phyloP scores from a whole-genome alignment of 768 basidiomycete species.

The Trametes punicea region DNA sequence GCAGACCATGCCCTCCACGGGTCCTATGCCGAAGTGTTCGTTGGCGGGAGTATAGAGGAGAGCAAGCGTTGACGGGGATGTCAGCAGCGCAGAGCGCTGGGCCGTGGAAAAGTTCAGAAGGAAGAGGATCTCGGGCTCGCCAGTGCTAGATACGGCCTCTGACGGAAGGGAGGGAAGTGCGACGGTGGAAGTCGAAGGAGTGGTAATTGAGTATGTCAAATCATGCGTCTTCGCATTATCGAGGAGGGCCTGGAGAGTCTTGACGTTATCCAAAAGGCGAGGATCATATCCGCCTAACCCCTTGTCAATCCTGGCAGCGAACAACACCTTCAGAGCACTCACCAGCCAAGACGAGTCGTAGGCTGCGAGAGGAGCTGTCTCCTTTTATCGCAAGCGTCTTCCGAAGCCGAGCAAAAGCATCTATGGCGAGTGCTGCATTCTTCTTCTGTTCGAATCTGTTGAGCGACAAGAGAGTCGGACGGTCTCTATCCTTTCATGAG shows the following conservation, averaged over 20 bases:
- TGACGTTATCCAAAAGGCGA: constrained; percentile 79
- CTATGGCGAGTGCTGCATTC: constrained; percentile 77
- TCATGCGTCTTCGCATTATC: constrained; percentile 49
- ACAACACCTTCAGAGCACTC: constrained; percentile 9
- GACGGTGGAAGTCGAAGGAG: constrained; percentile 41
- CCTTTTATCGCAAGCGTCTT: constrained; percentile 23
- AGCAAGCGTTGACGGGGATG: constrained; percentile 58
- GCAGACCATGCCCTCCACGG: constrained; percentile 91
- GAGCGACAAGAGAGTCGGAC: constrained; percentile 78
- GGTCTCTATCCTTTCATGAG: constrained; percentile 37
- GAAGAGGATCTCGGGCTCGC: constrained; percentile 66
- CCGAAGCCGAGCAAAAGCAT: constrained; percentile 64
- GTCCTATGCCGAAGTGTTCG: constrained; percentile 97
- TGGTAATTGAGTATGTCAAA: constrained; percentile 58
- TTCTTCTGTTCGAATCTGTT: constrained; percentile 98
- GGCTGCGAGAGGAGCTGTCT: constrained; percentile 26
- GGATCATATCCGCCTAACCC: constrained; percentile 83
- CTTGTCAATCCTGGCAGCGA: background rate
- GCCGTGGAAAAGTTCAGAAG: constrained; percentile 86
- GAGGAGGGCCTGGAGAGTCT: constrained; percentile 61
- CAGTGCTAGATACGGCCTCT: constrained; percentile 25
- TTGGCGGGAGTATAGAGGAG: constrained; percentile 92
- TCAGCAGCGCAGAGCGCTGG: constrained; percentile 82
- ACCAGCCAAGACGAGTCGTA: constrained; percentile 83
- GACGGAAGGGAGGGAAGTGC: constrained; percentile 41